Base-by-base conservation (phyloP, 176 grass and related monocot species). In the Raddia guianensis region DNA sequence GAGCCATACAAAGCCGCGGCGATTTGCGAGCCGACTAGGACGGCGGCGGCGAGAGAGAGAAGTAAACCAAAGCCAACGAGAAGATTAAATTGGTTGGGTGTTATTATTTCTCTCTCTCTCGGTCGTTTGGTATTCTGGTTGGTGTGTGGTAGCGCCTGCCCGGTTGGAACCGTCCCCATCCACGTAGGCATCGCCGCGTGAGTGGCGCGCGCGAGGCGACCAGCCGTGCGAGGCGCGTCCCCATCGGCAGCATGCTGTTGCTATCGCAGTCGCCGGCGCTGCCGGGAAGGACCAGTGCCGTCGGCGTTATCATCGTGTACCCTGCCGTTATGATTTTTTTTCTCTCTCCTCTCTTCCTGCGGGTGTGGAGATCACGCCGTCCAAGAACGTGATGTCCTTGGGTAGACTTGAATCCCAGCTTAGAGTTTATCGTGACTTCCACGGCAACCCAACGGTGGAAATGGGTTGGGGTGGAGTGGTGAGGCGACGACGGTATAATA, bases 61-160 rank as follows among this genome's bases (percentile, higher is more conserved):
- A 27, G 13, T 32, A 64, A 73, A 80, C 43, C 6, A 18, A 27
- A 48, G 27, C 9, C 19, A 61, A 21, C 16, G 56, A 62, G 43
- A 20, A 15, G 27, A 27, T 71, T 14, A 14, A 0, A 9, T 61
- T 32, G 12, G 5, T 52, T 4, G n/a, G n/a, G 27, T 1, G 4
- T 16, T 0, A n/a, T 12, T 62, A 33, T 54, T 54, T 42, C 5
- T 13, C 18, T 77, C 27, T 27, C 27, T 27, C 74, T 34, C 11
- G 21, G 57, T 19, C 49, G 82, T 48, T 64, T 69, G 10, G n/a
- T 20, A 34, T n/a, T 55, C 34, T 47, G 59, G 78, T 66, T 70
- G 72, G 77, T 76, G 81, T 44, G 61, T 8, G 72, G 13, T 72
- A 35, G 16, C 12, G 12, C 88, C 88, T 82, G 83, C 12, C 83